Conservation (phyloP, 2,329 filamentous ascomycete species). For the Sporothrix inflata region DNA sequence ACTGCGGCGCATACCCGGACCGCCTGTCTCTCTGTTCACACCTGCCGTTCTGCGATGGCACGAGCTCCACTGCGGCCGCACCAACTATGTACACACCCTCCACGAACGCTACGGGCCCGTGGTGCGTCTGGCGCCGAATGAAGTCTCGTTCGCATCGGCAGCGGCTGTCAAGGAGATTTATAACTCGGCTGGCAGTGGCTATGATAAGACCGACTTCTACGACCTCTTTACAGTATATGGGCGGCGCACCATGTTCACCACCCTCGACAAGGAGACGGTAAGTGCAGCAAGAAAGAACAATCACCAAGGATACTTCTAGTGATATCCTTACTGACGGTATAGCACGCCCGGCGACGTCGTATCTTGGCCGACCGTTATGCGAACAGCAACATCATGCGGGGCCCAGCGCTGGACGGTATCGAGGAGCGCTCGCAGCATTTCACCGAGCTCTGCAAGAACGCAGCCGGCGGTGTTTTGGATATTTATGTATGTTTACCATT, state of each 20-base stretch:
- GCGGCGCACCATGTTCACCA: conserved; percentile 64
- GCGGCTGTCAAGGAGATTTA: conserved; percentile 66
- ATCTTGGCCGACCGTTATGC: conserved; percentile 69
- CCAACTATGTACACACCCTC: conserved; percentile 58
- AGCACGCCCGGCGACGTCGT: conserved; percentile 66
- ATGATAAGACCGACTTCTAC: conserved; percentile 68
- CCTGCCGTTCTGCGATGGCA: conserved; percentile 58
- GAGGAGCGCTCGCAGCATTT: conserved; percentile 60
- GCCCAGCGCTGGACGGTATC: conserved; percentile 59
- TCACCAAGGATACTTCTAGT: too few species aligned
- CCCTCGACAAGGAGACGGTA: conserved; percentile 57
- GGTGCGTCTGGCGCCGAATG: conserved; percentile 60
- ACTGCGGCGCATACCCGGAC: conserved; percentile 53
- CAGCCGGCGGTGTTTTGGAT: conserved; percentile 55
- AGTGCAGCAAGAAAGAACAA: too few species aligned
- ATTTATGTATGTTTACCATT: conserved; percentile 56
- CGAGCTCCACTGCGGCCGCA: conserved; percentile 58
- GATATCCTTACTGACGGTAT: too few species aligned
- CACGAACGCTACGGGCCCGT: conserved; percentile 60
- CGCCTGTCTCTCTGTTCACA: conserved; percentile 52
- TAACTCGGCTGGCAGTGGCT: conserved; percentile 62
- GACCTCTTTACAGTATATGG: conserved; percentile 62
- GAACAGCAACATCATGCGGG: conserved; percentile 66
- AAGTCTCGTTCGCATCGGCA: conserved; percentile 61
- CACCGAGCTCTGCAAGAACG: conserved; percentile 54